phyloP scores from a whole-genome alignment of 306 rosid species.

The cucumber (Cucumis sativus) region Cucumber_9930_V3 NC_026658.2:24953501-24954000 shows the following conservation, averaged over 20 bases:
- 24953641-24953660: conserved; percentile 16
- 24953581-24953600: conserved; percentile 64
- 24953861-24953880: not conserved
- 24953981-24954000: too few species aligned
- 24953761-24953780: conserved; percentile 47
- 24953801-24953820: not conserved
- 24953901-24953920: too few species aligned
- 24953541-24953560: conserved; percentile 2
- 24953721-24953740: conserved; percentile 56
- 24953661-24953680: conserved; percentile 28
- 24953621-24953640: conserved; percentile 10
- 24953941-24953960: too few species aligned
- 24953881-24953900: too few species aligned
- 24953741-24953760: conserved; percentile 47
- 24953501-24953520: conserved; percentile 34
- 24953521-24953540: conserved; percentile 33
- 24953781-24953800: not conserved
- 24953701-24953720: conserved; percentile 77
- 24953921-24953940: too few species aligned
- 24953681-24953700: conserved; percentile 55
- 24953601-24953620: conserved; percentile 57
- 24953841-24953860: not conserved
- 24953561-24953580: conserved; percentile 33
- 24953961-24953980: too few species aligned
- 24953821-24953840: not conserved